These are phyloP conservation scores for Prunus kanzakura DNA, from an alignment of 306 rosid species.

Conservation along the genomic window DNA sequence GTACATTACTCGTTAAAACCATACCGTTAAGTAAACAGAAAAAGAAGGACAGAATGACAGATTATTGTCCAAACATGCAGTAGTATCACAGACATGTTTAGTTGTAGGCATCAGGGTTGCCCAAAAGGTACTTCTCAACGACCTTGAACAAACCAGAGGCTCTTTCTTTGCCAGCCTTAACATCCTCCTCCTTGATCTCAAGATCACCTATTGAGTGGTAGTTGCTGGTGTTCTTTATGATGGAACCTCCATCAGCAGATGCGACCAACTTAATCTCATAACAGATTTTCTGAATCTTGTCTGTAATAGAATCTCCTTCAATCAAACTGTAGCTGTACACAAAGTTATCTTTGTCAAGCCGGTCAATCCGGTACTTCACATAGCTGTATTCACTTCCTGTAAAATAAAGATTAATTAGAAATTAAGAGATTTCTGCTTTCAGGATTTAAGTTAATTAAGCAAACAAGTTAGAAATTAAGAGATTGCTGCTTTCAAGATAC, in stretches of 20 bases:
- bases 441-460: conserved; percentile 9
- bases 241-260: conserved; percentile 29
- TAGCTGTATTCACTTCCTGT: background rate
- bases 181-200: conserved; percentile 16
- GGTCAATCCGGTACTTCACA: conserved; percentile 34
- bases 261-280: conserved; percentile 34
- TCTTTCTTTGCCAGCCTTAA: conserved; percentile 32
- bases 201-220: conserved; percentile 1
- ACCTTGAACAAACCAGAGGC: background rate
- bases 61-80: too few relatives aligned
- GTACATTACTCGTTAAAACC: too few relatives aligned
- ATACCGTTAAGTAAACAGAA: too few relatives aligned
- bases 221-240: conserved; percentile 27
- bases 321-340: conserved; percentile 27
- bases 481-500: too few relatives aligned
- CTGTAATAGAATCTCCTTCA: conserved; percentile 24
- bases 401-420: too few relatives aligned
- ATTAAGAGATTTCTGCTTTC: background rate
- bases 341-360: conserved; percentile 28
- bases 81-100: background rate
- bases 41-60: too few relatives aligned
- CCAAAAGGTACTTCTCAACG: conserved; percentile 22
- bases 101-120: conserved; percentile 35
- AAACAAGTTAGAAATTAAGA: too few relatives aligned
- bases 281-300: conserved; percentile 37